Conservation (phyloP, 2,329 filamentous ascomycete genomes). For the Pyrenophora teres region DNA sequence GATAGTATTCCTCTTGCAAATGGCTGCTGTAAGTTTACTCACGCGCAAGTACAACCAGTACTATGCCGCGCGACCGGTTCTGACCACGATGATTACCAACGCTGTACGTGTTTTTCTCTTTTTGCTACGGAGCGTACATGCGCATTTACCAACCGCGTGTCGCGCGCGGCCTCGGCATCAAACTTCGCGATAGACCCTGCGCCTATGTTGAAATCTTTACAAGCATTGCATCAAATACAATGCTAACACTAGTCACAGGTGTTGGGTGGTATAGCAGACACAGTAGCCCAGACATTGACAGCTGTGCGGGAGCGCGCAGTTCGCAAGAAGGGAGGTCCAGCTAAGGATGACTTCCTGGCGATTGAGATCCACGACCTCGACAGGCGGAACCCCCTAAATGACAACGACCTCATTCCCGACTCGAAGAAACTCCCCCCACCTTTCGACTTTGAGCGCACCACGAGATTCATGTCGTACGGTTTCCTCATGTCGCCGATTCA, state of each 20-base stretch:
- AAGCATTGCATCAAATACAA: not conserved
- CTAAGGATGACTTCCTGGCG: slow-evolving; percentile 72
- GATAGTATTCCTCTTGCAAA: slow-evolving; percentile 83
- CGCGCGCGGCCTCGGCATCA: not conserved
- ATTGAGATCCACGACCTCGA: slow-evolving; percentile 91
- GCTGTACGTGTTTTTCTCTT: slow-evolving; percentile 63
- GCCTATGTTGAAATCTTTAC: not conserved
- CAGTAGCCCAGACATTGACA: slow-evolving; percentile 90
- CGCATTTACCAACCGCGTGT: not conserved
- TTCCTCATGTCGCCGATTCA: slow-evolving; percentile 95
- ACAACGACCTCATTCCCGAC: slow-evolving; percentile 69
- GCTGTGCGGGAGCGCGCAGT: slow-evolving; percentile 72
- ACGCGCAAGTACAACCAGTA: slow-evolving; percentile 89
- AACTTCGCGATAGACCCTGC: not conserved
- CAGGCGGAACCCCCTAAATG: slow-evolving; percentile 72
- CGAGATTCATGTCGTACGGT: slow-evolving; percentile 95
- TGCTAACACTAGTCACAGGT: slow-evolving; percentile 48
- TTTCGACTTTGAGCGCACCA: slow-evolving; percentile 94
- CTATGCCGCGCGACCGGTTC: slow-evolving; percentile 87
- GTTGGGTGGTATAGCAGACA: slow-evolving; percentile 93
- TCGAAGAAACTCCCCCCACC: slow-evolving; percentile 69
- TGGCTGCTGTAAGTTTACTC: slow-evolving; percentile 81
- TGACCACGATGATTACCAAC: slow-evolving; percentile 99
- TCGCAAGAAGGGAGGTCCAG: slow-evolving; percentile 67
- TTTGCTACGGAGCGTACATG: not conserved